phyloP scores from a whole-genome alignment of 805 yeast species.

The Wickerhamomyces alni region DNA sequence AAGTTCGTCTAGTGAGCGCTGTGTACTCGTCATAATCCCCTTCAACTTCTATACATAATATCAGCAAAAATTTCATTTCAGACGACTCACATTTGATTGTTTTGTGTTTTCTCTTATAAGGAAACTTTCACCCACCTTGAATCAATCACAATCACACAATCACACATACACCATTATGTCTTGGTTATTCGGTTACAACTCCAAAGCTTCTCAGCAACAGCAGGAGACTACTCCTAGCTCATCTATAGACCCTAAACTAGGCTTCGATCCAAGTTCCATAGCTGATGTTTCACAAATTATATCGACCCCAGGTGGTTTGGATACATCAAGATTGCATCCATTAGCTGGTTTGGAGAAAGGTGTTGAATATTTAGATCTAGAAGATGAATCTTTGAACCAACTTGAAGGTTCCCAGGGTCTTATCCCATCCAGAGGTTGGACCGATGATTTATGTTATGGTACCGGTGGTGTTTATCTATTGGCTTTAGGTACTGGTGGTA shows the following conservation, averaged over 20 bases:
- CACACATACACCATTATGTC: slow-evolving; percentile 17
- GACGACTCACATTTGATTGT: too few relatives aligned
- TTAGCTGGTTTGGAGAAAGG: slow-evolving; percentile 88
- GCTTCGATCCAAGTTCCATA: slow-evolving; percentile 62
- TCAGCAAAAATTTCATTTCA: too few relatives aligned
- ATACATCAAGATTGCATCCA: slow-evolving; percentile 76
- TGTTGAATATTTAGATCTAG: slow-evolving; percentile 84
- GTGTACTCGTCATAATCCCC: background rate
- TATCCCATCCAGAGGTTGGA: slow-evolving; percentile 95
- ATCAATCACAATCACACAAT: background rate
- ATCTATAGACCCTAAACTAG: slow-evolving; percentile 25
- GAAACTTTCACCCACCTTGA: background rate
- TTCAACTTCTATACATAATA: background rate
- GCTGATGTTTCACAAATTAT: slow-evolving; percentile 59
- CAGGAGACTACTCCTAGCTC: slow-evolving; percentile 3
- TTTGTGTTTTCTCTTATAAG: too few relatives aligned
- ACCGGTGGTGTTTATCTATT: slow-evolving; percentile 89
- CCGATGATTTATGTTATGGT: slow-evolving; percentile 96
- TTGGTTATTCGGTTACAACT: slow-evolving; percentile 22
- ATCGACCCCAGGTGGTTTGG: slow-evolving; percentile 55
- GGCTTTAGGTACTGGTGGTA: slow-evolving; percentile 87
- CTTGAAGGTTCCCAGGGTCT: slow-evolving; percentile 86
- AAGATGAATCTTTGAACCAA: slow-evolving; percentile 70
- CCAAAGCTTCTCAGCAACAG: slow-evolving; percentile 8
- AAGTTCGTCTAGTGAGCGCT: background rate